These are phyloP conservation scores for Moesziomyces sp. DNA, from an alignment of 1,284 basidiomycete genomes.

Conservation along the genomic window DNA sequence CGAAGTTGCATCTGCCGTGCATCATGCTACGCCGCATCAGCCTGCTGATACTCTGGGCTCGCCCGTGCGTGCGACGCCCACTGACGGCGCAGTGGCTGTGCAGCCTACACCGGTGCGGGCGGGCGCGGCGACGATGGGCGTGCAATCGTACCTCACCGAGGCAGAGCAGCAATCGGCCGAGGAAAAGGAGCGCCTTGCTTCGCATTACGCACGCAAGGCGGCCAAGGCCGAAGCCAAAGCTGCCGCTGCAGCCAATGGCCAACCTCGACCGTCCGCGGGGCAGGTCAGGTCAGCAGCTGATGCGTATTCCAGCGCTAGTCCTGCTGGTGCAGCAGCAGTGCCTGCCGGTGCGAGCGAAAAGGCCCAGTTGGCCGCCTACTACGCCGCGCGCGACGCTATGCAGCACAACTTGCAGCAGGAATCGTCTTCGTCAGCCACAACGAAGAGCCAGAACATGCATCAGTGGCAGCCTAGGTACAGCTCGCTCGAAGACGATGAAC, in stretches of 20 bases:
- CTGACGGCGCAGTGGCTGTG: background rate
- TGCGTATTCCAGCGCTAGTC: background rate
- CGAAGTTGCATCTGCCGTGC: constrained; percentile 37
- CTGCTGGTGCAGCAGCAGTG: background rate
- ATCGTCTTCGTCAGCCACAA: background rate
- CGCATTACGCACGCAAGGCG: constrained; percentile 43
- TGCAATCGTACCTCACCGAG: constrained; percentile 35
- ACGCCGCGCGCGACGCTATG: constrained; percentile 41
- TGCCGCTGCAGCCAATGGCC: constrained; percentile 2
- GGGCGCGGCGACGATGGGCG: background rate
- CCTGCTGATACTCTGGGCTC: constrained; percentile 27
- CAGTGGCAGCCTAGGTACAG: constrained; percentile 29
- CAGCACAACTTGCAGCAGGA: constrained; percentile 15
- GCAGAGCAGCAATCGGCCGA: constrained; percentile 39
- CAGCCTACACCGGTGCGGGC: constrained; percentile 5
- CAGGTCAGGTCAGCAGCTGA: too few species aligned
- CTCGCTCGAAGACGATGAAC: constrained; percentile 34
- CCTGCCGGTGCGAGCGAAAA: constrained; percentile 28
- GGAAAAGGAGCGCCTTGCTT: constrained; percentile 44
- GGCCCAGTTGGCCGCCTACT: constrained; percentile 46
- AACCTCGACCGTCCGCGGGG: too few species aligned
- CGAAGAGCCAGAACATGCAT: background rate
- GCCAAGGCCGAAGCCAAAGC: constrained; percentile 38
- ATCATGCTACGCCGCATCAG: constrained; percentile 39
- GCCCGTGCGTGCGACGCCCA: constrained; percentile 7